Evolutionary conservation across 768 basidiomycete species (phyloP).

Genomic region (Lentinula detonsa): DNA sequence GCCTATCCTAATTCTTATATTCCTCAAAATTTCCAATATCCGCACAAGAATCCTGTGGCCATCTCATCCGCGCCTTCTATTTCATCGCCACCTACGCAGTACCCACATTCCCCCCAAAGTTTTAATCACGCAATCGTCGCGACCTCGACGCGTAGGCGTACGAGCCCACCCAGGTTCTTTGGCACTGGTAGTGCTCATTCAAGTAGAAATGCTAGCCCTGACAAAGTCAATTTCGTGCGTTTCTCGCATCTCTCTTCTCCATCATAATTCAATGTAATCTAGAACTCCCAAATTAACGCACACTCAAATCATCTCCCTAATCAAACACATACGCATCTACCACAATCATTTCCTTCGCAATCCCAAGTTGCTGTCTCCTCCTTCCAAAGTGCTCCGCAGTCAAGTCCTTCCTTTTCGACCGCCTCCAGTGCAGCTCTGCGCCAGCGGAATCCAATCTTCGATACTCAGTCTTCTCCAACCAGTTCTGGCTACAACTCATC

Average conservation of each 20-base stretch:
- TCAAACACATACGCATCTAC: not conserved
- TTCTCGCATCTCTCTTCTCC: not conserved
- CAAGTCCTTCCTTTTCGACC: not conserved
- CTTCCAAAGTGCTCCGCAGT: not conserved
- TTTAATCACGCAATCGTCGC: not conserved
- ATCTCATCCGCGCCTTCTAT: not conserved
- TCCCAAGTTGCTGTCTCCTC: not conserved
- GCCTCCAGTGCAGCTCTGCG: not conserved
- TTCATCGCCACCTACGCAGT: not conserved
- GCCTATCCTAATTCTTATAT: not conserved
- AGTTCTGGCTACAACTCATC: not conserved
- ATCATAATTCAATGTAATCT: not conserved
- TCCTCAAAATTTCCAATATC: not conserved
- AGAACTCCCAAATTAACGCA: not conserved
- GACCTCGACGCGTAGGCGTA: not conserved
- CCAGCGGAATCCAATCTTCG: not conserved
- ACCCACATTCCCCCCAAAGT: not conserved
- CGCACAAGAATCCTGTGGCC: not conserved
- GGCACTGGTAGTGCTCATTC: not conserved
- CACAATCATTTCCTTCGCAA: not conserved
- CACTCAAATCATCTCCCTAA: not conserved
- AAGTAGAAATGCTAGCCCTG: not conserved
- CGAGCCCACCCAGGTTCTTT: constrained; percentile 1
- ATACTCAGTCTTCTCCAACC: not conserved
- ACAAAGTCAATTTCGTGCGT: not conserved